Base-by-base conservation (phyloP, 768 basidiomycete species). In the Boletales sp. region DNA sequence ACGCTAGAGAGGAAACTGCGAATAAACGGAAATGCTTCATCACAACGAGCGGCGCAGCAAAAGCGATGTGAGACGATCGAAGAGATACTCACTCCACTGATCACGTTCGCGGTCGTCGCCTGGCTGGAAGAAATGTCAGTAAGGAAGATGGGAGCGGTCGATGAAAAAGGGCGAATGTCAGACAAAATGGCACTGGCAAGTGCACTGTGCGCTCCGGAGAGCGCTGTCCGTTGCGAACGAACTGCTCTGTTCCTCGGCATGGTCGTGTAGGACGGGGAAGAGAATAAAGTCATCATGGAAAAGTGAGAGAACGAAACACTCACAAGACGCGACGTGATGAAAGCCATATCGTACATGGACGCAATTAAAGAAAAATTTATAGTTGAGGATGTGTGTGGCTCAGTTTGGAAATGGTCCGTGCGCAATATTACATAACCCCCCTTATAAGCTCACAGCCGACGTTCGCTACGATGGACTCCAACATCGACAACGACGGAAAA, bases 251-350 rank as follows among this genome's bases (percentile, higher is more conserved):
- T 74, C 67, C 86, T 87, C 86, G 82, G 75, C 87, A 89, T 83
- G 80, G 87, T 88, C 87, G 86, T 84, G 64, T 88, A 88, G 71
- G 86, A 84, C 86, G 86, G 86, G 86, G 86, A 88, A 89, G 86
- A 88, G 87, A 88, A 88, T 79, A 76, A 76, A 76, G 80, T 84
- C 86, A 87, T 87, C 84, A 52, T 15, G 49, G 45, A 54, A 37
- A 41, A 28, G 17, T 2, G 25, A 34, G 14, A 14, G 12, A 34
- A 34, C 12, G 12, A 0, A 25, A 41, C 4, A 63, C 64, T 56
- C 11, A 68, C 61, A 39, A 32, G 8, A 41, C 5, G 12, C 19
- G 14, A 25, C 11, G 44, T 36, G 38, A 53, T n/a, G n/a, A 33
- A 3, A 1, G 25, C 6, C 1, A 28, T 5, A 28, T 28, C 25